Percentiles rank a stretch among this genome's conserved stretches.
Evolutionary conservation across 2,329 filamentous ascomycete genomes (phyloP).

Genomic region (Ustilaginoidea virens): DNA sequence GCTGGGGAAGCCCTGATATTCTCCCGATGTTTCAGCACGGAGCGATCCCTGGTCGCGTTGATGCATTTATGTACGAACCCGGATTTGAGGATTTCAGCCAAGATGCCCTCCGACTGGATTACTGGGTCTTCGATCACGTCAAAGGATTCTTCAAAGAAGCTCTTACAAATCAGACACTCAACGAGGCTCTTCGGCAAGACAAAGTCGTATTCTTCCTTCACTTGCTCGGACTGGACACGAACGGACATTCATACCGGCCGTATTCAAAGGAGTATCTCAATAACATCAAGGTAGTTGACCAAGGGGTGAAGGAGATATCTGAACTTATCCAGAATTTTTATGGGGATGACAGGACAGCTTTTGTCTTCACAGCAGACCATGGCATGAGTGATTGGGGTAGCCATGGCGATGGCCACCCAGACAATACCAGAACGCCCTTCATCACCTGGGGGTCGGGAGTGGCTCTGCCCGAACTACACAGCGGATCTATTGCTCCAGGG

Average conservation of each 20-base stretch:
- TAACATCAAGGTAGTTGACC: slow-evolving; percentile 88
- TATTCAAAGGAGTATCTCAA: slow-evolving; percentile 92
- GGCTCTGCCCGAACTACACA: slow-evolving; percentile 50
- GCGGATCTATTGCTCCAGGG: slow-evolving; percentile 48
- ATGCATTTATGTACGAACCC: slow-evolving; percentile 69
- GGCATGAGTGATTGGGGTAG: slow-evolving; percentile 99
- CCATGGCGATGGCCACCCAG: slow-evolving; percentile 91
- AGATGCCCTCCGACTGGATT: slow-evolving; percentile 67
- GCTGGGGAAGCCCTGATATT: slow-evolving; percentile 97
- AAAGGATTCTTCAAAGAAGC: slow-evolving; percentile 75
- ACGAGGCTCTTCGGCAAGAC: slow-evolving; percentile 59
- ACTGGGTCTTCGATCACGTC: slow-evolving; percentile 92
- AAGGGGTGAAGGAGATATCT: slow-evolving; percentile 74
- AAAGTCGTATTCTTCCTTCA: slow-evolving; percentile 93
- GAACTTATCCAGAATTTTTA: slow-evolving; percentile 78
- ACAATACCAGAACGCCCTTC: slow-evolving; percentile 89
- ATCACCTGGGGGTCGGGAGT: slow-evolving; percentile 90
- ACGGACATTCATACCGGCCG: slow-evolving; percentile 70
- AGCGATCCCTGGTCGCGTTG: slow-evolving; percentile 73
- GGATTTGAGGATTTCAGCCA: slow-evolving; percentile 85
- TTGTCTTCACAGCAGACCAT: slow-evolving; percentile 93
- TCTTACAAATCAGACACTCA: slow-evolving; percentile 58
- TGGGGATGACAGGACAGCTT: slow-evolving; percentile 69
- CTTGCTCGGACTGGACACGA: slow-evolving; percentile 80
- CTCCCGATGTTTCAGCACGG: slow-evolving; percentile 92